Evolutionary conservation across 345 rosid species (phyloP).

Genomic region (Clarkia xantiana): DNA sequence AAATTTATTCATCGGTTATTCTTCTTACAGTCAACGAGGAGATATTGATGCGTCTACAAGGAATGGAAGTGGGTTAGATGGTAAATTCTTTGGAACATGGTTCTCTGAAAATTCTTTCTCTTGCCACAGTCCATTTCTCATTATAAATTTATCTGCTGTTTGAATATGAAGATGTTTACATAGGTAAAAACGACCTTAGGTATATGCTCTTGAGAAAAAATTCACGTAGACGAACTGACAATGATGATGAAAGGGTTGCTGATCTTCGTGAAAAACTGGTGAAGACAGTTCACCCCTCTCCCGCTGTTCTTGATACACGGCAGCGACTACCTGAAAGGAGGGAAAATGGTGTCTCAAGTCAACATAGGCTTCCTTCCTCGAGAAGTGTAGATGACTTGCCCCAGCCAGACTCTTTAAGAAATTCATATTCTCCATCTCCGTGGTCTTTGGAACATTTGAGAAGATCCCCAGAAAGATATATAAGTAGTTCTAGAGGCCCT

Average conservation of each 20-base stretch:
- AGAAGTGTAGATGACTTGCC: conserved; percentile 40
- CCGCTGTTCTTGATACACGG: conserved; percentile 17
- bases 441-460: conserved; percentile 61
- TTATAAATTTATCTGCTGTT: conserved; percentile 8
- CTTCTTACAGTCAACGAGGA: conserved; percentile 55
- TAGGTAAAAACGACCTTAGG: conserved; percentile 70
- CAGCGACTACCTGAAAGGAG: conserved; percentile 34
- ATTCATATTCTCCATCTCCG: conserved; percentile 41
- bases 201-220: conserved; percentile 63
- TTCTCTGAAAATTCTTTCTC: conserved; percentile 2
- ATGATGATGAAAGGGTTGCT: conserved; percentile 24
- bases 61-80: conserved; percentile 29
- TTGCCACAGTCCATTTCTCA: neutral
- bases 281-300: conserved; percentile 33
- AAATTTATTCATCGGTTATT: conserved; percentile 1
- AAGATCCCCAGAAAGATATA: conserved; percentile 52
- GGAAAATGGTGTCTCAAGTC: conserved; percentile 23
- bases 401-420: conserved; percentile 33
- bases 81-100: conserved; percentile 12
- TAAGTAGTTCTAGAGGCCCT: conserved; percentile 41
- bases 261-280: conserved; percentile 79
- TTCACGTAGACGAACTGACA: conserved; percentile 29
- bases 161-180: conserved; percentile 32
- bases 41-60: conserved; percentile 23
- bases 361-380: conserved; percentile 26